A percentile compares a stretch with the other conserved stretches of the same genome.
These are phyloP conservation scores for Mycena alexandri DNA, from an alignment of 768 basidiomycete species.

Conservation along the genomic window DNA sequence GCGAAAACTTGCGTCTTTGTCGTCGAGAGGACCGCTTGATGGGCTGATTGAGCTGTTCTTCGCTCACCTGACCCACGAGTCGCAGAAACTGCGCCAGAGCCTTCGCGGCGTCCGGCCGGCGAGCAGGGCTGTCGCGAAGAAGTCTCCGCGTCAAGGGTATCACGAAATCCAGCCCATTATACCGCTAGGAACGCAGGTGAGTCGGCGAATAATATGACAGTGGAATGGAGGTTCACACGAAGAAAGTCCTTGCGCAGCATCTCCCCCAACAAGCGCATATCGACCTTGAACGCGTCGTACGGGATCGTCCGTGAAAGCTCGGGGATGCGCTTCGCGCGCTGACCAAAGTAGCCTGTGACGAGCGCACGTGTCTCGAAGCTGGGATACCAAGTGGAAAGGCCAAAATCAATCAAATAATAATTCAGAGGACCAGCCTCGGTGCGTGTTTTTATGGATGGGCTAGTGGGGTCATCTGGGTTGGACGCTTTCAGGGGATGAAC, in stretches of 20 bases:
- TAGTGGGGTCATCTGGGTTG: not conserved
- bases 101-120: slow-evolving; percentile 6
- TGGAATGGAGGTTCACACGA: not conserved
- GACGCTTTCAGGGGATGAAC: not conserved
- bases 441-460: not conserved
- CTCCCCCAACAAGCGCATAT: slow-evolving; percentile 4
- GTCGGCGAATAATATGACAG: not conserved
- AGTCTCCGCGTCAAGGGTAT: slow-evolving; percentile 9
- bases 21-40: not conserved
- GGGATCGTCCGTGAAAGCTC: slow-evolving; percentile 1
- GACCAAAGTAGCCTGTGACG: not conserved
- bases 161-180: not conserved
- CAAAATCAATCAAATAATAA: slow-evolving; percentile 6
- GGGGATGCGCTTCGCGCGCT: not conserved
- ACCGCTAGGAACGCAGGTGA: not conserved
- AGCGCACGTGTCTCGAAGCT: not conserved
- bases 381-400: not conserved
- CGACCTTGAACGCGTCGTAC: slow-evolving; percentile 5
- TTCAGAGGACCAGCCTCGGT: not conserved
- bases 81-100: not conserved
- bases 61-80: not conserved
- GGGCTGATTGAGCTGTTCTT: not conserved
- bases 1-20: too few species aligned
- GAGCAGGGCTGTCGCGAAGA: not conserved
- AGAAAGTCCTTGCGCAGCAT: slow-evolving; percentile 6